phyloP scores from a whole-genome alignment of 495 filamentous ascomycete species.

The Neurospora tetrasperma region DNA sequence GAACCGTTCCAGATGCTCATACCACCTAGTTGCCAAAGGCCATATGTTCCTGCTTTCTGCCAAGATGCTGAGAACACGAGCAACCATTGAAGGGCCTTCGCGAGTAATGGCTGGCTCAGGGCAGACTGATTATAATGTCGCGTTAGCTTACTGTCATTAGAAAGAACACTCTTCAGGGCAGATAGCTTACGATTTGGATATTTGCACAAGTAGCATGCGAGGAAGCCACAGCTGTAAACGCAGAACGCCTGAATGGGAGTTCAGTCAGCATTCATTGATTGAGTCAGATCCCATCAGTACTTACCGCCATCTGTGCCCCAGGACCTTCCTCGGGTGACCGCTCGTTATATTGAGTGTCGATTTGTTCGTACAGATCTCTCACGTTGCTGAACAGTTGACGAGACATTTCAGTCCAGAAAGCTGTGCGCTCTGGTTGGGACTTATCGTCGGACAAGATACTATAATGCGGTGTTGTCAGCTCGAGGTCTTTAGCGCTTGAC shows the following conservation, averaged over 20 bases:
- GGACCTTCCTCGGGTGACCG: conserved; percentile 31
- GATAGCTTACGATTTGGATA: conserved; percentile 30
- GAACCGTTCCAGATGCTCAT: conserved; percentile 33
- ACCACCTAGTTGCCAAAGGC: conserved; percentile 37
- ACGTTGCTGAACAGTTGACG: conserved; percentile 38
- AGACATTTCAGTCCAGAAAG: conserved; percentile 36
- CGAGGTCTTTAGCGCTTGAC: neutral
- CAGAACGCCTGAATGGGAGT: conserved; percentile 29
- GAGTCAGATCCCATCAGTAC: conserved; percentile 4
- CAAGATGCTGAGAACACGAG: conserved; percentile 29
- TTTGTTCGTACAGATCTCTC: conserved; percentile 33
- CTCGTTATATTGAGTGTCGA: conserved; percentile 35
- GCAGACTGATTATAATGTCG: conserved; percentile 18
- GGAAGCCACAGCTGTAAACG: conserved; percentile 40
- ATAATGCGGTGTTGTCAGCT: neutral
- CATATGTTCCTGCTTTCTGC: conserved; percentile 32
- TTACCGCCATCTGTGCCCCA: conserved; percentile 41
- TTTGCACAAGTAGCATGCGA: conserved; percentile 37
- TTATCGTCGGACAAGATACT: conserved; percentile 34
- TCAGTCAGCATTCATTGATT: conserved; percentile 4
- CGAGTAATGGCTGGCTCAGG: conserved; percentile 24
- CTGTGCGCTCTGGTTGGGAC: conserved; percentile 20
- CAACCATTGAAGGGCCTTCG: conserved; percentile 29
- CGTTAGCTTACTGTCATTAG: neutral
- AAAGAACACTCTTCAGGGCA: neutral